Evolutionary conservation across 1,284 basidiomycete genomes (phyloP).

Genomic region (Leccinum subrobustum): DNA sequence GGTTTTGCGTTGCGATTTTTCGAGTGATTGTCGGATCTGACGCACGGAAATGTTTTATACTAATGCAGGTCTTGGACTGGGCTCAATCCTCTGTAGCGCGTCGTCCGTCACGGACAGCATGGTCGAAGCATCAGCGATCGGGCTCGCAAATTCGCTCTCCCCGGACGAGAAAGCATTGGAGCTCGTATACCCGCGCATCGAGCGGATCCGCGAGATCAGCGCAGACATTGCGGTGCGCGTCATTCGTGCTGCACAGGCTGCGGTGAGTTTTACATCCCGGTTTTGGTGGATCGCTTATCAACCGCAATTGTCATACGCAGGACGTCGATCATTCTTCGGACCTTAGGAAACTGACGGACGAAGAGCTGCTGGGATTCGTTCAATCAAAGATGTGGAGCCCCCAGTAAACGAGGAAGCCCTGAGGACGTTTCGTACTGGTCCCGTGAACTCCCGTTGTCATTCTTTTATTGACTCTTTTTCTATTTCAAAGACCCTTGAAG

Average conservation of each 20-base stretch:
- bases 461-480: background rate
- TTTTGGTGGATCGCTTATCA: background rate
- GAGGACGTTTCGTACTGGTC: background rate
- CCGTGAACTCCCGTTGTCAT: background rate
- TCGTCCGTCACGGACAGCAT: slow-evolving; percentile 72
- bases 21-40: slow-evolving; percentile 1
- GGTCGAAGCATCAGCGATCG: slow-evolving; percentile 78
- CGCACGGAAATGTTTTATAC: background rate
- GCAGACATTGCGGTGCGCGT: slow-evolving; percentile 71
- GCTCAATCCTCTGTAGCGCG: slow-evolving; percentile 69
- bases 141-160: slow-evolving; percentile 77
- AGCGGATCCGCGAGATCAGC: slow-evolving; percentile 84
- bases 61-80: slow-evolving; percentile 69
- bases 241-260: slow-evolving; percentile 76
- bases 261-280: slow-evolving; percentile 41
- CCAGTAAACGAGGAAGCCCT: background rate
- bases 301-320: slow-evolving; percentile 28
- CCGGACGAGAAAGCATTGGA: slow-evolving; percentile 64
- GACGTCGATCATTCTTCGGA: slow-evolving; percentile 57
- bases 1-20: slow-evolving; percentile 7
- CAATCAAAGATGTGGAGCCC: slow-evolving; percentile 73
- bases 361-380: slow-evolving; percentile 53
- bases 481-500: background rate
- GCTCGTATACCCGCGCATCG: slow-evolving; percentile 74
- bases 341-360: slow-evolving; percentile 58